These are phyloP conservation scores for Lentinula boryana DNA, from an alignment of 768 basidiomycete genomes.

Conservation along the genomic window DNA sequence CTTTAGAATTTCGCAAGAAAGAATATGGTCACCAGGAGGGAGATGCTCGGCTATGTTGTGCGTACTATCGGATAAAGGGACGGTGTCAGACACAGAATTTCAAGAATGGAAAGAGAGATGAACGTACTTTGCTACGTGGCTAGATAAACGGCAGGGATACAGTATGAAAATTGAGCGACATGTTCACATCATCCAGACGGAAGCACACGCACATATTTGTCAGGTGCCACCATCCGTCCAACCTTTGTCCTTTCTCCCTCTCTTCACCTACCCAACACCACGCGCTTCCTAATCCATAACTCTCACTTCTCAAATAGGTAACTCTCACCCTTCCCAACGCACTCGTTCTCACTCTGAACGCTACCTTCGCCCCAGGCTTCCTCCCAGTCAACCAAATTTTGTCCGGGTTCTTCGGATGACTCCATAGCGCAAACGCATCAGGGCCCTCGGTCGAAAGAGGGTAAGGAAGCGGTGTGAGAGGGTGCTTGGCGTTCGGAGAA, in stretches of 20 bases:
- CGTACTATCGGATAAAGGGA: neutral
- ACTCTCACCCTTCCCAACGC: neutral
- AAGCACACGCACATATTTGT: neutral
- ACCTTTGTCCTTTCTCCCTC: neutral
- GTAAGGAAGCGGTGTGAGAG: neutral
- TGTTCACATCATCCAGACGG: too few species aligned
- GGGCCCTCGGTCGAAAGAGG: neutral
- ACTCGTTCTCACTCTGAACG: neutral
- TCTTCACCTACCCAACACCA: constrained; percentile 1
- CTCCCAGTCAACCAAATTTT: neutral
- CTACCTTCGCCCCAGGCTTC: neutral
- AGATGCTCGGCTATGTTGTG: neutral
- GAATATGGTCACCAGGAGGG: neutral
- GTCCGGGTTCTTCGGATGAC: neutral
- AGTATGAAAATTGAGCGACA: too few species aligned
- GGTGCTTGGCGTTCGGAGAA: neutral
- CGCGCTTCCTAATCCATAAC: neutral
- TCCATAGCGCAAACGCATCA: neutral
- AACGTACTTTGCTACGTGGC: neutral
- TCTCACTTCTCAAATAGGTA: neutral
- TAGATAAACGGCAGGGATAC: neutral
- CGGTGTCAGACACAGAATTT: neutral
- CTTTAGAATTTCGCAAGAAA: neutral
- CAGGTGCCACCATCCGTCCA: neutral
- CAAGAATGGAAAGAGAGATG: neutral